Percentiles rank a stretch among this genome's conserved stretches.
Evolutionary conservation across 371 early-diverging fungal genomes (phyloP).

Genomic region (Massospora cicadina): DNA sequence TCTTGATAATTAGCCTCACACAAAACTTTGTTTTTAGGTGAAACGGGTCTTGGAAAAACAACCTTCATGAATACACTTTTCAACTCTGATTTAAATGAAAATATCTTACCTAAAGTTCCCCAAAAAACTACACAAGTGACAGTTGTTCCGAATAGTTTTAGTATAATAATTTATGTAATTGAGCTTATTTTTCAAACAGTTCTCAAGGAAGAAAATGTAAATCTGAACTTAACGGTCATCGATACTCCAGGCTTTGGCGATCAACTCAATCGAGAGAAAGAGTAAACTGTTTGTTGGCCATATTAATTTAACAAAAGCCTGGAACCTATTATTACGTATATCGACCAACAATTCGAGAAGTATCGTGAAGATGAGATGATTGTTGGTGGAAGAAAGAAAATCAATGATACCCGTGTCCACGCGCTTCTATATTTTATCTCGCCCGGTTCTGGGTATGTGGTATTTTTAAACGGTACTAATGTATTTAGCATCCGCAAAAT

Average conservation of each 20-base stretch:
- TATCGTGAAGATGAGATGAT: constrained; percentile 83
- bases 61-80: constrained; percentile 88
- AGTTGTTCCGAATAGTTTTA: constrained; percentile 46
- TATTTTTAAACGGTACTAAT: constrained; percentile 22
- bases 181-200: constrained; percentile 26
- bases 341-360: constrained; percentile 78
- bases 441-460: constrained; percentile 67
- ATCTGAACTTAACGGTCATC: constrained; percentile 67
- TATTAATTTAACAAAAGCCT: constrained; percentile 24
- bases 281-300: constrained; percentile 24
- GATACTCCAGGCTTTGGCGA: constrained; percentile 96
- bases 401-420: constrained; percentile 81
- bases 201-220: constrained; percentile 88
- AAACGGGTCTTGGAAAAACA: constrained; percentile 78
- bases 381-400: constrained; percentile 46
- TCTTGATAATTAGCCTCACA: neutral
- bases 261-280: constrained; percentile 49
- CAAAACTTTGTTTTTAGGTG: constrained; percentile 24
- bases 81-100: constrained; percentile 41
- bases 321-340: constrained; percentile 63
- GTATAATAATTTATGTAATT: constrained; percentile 19
- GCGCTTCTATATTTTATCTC: constrained; percentile 85
- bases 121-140: constrained; percentile 39
- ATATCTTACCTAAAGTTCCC: constrained; percentile 30
- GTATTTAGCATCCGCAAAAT: constrained; percentile 49